Base-by-base conservation (phyloP, 2,329 filamentous ascomycete species). In the Phyllosticta paracitricarpa region DNA sequence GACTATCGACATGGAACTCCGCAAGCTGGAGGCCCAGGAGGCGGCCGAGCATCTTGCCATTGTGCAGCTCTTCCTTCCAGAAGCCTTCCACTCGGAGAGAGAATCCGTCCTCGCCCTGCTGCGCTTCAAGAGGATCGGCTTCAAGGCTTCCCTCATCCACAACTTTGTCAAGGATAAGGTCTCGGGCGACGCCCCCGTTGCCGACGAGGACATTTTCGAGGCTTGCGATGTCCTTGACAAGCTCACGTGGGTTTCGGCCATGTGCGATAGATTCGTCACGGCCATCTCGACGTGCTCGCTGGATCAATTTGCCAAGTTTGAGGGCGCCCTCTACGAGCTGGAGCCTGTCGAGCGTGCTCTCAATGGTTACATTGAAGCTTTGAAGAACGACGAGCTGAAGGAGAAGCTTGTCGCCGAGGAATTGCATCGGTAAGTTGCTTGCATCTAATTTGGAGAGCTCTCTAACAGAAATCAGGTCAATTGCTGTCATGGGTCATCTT, bases 271-370 rank as follows among this genome's bases (percentile, higher is more conserved):
- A 48, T 94, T 97, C 67, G 85, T 89, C 71, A 88, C 85, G 63
- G 87, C 89, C 63, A 91, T 97, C 68, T 87, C 82, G 66, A 84
- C 85, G 66, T 95, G 91, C 74, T 87, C 88, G 2, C 79, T 89
- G 1, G 85, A 89, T 56, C 84, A 90, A 62, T 97, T 97, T 72
- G 82, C 83, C 54, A 85, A 80, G 65, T 94, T 91, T 66, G 88
- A 91, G 68, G 86, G 87, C 52, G 89, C 91, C 2, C 75, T 94
- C 62, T 89, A 91, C 67, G 94, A 97, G 73, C 79, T 97, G 57
- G 90, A 96, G 71, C 91, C 92, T 0, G 90, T 97, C 10, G 94
- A 99, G 76, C 84, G 91, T 62, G 89, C 89, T 0, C 76, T 97
- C 57, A 96, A 96, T 69, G 83, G 83, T 61, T 96, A 91, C 84